Evolutionary conservation across 2,329 filamentous ascomycete genomes (phyloP).

Genomic region (Tricladium varicosporioides): DNA sequence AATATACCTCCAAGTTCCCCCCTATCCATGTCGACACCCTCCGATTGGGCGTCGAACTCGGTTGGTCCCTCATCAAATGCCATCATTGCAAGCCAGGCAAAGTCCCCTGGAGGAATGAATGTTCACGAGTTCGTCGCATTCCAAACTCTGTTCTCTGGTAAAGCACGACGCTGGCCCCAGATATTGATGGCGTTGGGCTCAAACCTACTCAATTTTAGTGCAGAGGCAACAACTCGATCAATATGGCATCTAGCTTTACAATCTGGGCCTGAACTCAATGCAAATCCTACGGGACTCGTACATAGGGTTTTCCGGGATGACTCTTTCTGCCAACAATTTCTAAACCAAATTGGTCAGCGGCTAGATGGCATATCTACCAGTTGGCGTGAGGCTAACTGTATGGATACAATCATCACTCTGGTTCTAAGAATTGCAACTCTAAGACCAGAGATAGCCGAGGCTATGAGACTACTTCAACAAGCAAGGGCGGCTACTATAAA

Average conservation of each 20-base stretch:
- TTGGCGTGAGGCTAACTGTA: constrained; percentile 57
- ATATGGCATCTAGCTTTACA: constrained; percentile 53
- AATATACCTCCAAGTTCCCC: constrained; percentile 34
- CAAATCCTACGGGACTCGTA: constrained; percentile 40
- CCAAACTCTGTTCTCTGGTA: constrained; percentile 43
- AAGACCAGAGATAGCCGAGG: constrained; percentile 15
- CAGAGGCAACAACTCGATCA: constrained; percentile 46
- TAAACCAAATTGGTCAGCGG: constrained; percentile 46
- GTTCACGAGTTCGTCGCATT: constrained; percentile 49
- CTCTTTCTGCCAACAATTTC: constrained; percentile 47
- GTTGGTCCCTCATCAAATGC: constrained; percentile 40
- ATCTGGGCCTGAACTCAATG: constrained; percentile 45
- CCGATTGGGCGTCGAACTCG: constrained; percentile 20
- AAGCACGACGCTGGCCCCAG: constrained; percentile 44
- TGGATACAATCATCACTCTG: constrained; percentile 56
- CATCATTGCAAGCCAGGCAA: constrained; percentile 43
- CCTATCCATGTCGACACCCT: constrained; percentile 19
- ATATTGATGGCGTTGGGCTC: constrained; percentile 50
- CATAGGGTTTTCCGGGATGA: constrained; percentile 51
- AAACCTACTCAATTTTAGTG: constrained; percentile 59
- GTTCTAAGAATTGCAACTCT: constrained; percentile 39
- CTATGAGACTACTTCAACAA: constrained; percentile 36
- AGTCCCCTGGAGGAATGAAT: constrained; percentile 45
- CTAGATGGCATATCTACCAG: constrained; percentile 49
- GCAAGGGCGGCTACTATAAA: constrained; percentile 43